A percentile compares a stretch with the other conserved stretches of the same genome.
Evolutionary conservation across 2,329 filamentous ascomycete species (phyloP).

Genomic region (Lomentospora prolificans): DNA sequence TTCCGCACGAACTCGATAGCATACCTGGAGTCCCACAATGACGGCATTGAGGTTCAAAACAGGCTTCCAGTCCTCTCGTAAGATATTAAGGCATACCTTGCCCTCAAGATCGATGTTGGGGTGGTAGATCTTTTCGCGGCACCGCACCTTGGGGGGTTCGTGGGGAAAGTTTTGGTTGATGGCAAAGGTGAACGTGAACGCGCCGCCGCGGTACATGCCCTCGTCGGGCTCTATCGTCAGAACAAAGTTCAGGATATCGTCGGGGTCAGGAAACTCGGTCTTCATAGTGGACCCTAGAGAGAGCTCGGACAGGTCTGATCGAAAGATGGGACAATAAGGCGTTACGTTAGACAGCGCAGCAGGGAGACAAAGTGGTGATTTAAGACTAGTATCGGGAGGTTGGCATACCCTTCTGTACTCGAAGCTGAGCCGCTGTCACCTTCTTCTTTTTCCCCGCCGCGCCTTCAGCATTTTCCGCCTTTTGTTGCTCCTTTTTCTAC

Average conservation of each 20-base stretch:
- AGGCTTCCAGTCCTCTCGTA: conserved; percentile 98
- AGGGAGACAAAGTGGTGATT: no score
- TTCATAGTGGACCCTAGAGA: conserved; percentile 72
- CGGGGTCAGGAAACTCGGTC: conserved; percentile 69
- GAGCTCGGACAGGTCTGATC: conserved; percentile 67
- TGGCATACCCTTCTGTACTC: conserved; percentile 79
- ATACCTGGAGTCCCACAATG: conserved; percentile 82
- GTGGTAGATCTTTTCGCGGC: conserved; percentile 97
- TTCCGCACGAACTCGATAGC: no score
- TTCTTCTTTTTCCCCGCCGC: conserved; percentile 89
- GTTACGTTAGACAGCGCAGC: neutral
- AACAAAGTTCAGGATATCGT: conserved; percentile 78
- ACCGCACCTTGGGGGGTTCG: conserved; percentile 94
- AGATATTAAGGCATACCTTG: conserved; percentile 95
- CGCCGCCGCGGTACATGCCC: conserved; percentile 77
- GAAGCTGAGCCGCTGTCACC: conserved; percentile 89
- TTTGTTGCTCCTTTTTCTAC: conserved; percentile 93
- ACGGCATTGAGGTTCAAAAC: conserved; percentile 95
- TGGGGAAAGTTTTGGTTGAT: conserved; percentile 96
- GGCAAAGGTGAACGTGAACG: conserved; percentile 81
- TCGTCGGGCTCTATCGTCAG: conserved; percentile 79
- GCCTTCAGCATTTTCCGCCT: conserved; percentile 74
- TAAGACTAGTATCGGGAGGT: no score
- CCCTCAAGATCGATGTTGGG: conserved; percentile 97
- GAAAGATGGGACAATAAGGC: neutral